Percentiles rank a stretch among this genome's conserved stretches.
Conservation (phyloP, 169 alveolate species). For the Neospora caninum region DNA sequence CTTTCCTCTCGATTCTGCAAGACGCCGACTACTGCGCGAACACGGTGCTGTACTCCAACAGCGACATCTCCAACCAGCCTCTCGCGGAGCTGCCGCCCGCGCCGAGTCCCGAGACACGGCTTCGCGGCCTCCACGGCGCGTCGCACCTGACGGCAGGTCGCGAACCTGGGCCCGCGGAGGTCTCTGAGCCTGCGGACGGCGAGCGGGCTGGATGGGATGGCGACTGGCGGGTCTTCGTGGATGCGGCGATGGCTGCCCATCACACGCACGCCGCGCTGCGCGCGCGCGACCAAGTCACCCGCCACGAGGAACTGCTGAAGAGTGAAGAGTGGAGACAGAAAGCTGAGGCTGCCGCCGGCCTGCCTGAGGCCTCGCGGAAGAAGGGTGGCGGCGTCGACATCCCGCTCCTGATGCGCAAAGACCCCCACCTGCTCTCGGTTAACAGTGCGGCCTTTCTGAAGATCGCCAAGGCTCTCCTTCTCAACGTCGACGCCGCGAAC, state of each 20-base stretch:
- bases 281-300: slow-evolving; percentile 34
- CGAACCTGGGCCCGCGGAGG: not conserved
- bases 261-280: slow-evolving; percentile 34
- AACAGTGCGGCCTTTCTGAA: not conserved
- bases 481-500: slow-evolving; percentile 1
- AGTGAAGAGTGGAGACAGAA: slow-evolving; percentile 58
- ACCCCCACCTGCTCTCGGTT: slow-evolving; percentile 40
- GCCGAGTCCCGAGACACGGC: not conserved
- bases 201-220: slow-evolving; percentile 36
- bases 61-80: slow-evolving; percentile 44
- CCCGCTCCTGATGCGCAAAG: slow-evolving; percentile 48
- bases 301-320: slow-evolving; percentile 33
- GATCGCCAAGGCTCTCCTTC: slow-evolving; percentile 27
- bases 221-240: slow-evolving; percentile 60
- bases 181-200: not conserved
- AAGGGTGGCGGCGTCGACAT: slow-evolving; percentile 22
- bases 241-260: slow-evolving; percentile 41
- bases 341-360: slow-evolving; percentile 35
- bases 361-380: slow-evolving; percentile 32
- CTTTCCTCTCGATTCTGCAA: slow-evolving; percentile 1
- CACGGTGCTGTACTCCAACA: slow-evolving; percentile 35
- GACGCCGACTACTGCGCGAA: slow-evolving; percentile 46
- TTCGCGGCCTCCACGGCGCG: not conserved
- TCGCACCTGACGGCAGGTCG: not conserved
- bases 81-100: slow-evolving; percentile 53